Evolutionary conservation across 306 rosid genomes (phyloP).

Genomic region (Astragalus membranaceus): DNA sequence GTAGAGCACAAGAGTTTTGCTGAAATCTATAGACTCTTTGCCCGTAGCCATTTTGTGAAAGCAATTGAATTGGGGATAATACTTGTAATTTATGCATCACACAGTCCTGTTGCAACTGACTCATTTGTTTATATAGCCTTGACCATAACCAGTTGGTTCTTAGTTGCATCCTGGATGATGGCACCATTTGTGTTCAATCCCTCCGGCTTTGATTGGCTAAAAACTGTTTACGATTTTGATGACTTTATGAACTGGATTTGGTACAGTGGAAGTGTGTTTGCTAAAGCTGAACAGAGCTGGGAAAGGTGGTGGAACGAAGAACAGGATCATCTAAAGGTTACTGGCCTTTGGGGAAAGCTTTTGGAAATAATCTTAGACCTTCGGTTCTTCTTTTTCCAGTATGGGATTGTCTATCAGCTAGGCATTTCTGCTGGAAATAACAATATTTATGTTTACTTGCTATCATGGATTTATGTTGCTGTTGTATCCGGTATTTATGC

Average conservation of each 20-base stretch:
- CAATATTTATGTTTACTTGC: constrained; percentile 36
- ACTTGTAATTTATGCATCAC: constrained; percentile 37
- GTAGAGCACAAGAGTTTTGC: constrained; percentile 46
- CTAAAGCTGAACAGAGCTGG: constrained; percentile 52
- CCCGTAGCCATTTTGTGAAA: constrained; percentile 49
- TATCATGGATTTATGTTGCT: constrained; percentile 38
- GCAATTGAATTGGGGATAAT: constrained; percentile 46
- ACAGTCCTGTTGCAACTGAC: constrained; percentile 39
- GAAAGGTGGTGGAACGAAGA: constrained; percentile 48
- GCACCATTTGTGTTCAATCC: constrained; percentile 47
- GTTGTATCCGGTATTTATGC: constrained; percentile 29
- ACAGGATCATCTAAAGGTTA: constrained; percentile 41
- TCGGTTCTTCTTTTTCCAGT: constrained; percentile 45
- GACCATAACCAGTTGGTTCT: constrained; percentile 44
- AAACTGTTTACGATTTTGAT: constrained; percentile 45
- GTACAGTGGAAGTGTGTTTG: constrained; percentile 43
- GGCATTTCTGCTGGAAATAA: constrained; percentile 31
- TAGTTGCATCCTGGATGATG: constrained; percentile 41
- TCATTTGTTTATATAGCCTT: constrained; percentile 42
- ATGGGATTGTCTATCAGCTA: constrained; percentile 47
- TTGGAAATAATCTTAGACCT: constrained; percentile 43
- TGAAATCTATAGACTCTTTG: constrained; percentile 38
- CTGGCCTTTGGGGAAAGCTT: constrained; percentile 46
- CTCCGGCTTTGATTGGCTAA: constrained; percentile 52
- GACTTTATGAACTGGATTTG: constrained; percentile 50